phyloP scores from a whole-genome alignment of 306 rosid genomes.

The Abrus pulchellus region DNA sequence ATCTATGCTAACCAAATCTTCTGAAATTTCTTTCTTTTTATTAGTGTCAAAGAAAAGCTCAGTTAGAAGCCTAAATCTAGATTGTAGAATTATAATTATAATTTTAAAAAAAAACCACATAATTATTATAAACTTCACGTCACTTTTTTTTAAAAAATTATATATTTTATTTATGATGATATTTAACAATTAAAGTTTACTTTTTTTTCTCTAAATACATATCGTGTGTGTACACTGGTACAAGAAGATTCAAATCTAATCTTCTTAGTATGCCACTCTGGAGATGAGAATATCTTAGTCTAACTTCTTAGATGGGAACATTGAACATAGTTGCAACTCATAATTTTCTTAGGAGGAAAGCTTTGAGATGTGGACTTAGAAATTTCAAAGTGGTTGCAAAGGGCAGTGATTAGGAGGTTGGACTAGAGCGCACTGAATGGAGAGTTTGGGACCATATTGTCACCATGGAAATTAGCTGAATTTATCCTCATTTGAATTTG shows the following conservation, averaged over 20 bases:
- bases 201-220: no score
- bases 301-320: not conserved
- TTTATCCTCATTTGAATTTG: conserved; percentile 14
- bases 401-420: conserved; percentile 18
- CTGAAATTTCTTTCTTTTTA: no score
- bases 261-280: conserved; percentile 17
- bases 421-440: not conserved
- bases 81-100: no score
- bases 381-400: not conserved
- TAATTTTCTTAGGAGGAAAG: conserved; percentile 13
- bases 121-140: no score
- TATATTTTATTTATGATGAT: no score
- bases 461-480: not conserved
- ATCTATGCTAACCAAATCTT: conserved; percentile 31
- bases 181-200: no score
- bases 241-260: not conserved
- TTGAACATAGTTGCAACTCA: not conserved
- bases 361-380: not conserved
- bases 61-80: no score
- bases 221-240: no score
- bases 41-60: no score
- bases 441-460: conserved; percentile 26
- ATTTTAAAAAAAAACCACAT: no score
- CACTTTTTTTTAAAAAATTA: no score
- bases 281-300: not conserved